Evolutionary conservation across 2,329 filamentous ascomycete species (phyloP).

Genomic region (Phialophora verrucosa): DNA sequence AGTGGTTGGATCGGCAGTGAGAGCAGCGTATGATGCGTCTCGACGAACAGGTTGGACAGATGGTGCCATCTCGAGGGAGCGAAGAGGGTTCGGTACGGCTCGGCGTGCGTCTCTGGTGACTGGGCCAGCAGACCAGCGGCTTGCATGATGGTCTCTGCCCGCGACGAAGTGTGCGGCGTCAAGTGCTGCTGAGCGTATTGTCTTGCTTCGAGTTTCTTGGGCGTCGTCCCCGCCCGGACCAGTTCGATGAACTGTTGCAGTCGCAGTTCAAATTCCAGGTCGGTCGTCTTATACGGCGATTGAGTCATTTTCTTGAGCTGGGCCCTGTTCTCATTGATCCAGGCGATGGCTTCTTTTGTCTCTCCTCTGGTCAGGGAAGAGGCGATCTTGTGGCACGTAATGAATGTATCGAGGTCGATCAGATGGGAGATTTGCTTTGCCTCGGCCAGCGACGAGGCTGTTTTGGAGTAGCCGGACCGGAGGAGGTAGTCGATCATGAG

Average conservation of each 20-base stretch:
- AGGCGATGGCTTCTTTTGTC: constrained; percentile 78
- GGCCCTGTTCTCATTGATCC: constrained; percentile 94
- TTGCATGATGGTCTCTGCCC: constrained; percentile 70
- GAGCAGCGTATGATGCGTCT: constrained; percentile 84
- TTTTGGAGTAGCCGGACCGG: constrained; percentile 79
- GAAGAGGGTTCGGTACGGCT: constrained; percentile 74
- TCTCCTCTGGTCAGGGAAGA: constrained; percentile 72
- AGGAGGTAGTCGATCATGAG: constrained; percentile 92
- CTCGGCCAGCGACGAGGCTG: constrained; percentile 73
- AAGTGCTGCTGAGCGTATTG: constrained; percentile 83
- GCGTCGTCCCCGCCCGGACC: constrained; percentile 68
- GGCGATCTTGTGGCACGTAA: constrained; percentile 78
- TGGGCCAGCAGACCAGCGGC: constrained; percentile 84
- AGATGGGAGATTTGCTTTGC: constrained; percentile 79
- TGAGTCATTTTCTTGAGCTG: constrained; percentile 78
- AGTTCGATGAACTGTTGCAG: constrained; percentile 96
- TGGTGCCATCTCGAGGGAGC: constrained; percentile 72
- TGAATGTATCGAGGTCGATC: constrained; percentile 88
- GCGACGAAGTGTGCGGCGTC: constrained; percentile 69
- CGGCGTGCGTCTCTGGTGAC: constrained; percentile 63
- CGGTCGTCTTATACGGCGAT: constrained; percentile 45
- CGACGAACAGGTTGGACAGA: constrained; percentile 79
- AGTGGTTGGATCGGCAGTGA: constrained; percentile 81
- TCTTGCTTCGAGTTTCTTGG: constrained; percentile 76
- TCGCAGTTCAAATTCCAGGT: constrained; percentile 89